These are phyloP conservation scores for Irpex rosettiformis DNA, from an alignment of 1,284 basidiomycete genomes.

Conservation along the genomic window DNA sequence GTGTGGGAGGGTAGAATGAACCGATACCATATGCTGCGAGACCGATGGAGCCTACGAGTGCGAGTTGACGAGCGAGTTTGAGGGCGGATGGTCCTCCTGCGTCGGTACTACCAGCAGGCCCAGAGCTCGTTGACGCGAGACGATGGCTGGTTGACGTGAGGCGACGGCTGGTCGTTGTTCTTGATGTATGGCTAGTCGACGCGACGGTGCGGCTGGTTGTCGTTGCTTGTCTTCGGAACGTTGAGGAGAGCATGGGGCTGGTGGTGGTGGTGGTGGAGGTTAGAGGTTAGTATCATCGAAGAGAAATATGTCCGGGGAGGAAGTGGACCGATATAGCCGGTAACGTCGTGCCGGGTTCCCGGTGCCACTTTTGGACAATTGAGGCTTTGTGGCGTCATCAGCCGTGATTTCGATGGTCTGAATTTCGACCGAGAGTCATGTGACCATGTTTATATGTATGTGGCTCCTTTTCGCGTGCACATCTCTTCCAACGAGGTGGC, in stretches of 20 bases:
- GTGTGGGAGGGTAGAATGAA: conserved; percentile 59
- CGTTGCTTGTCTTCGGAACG: neutral
- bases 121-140: neutral
- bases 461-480: too few relatives aligned
- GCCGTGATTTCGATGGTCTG: too few relatives aligned
- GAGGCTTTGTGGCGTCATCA: too few relatives aligned
- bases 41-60: conserved; percentile 20
- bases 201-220: neutral
- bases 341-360: too few relatives aligned
- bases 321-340: too few relatives aligned
- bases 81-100: neutral
- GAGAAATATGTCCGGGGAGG: too few relatives aligned
- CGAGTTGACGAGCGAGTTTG: conserved; percentile 14
- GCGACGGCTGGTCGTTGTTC: neutral
- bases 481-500: too few relatives aligned
- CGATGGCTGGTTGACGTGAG: neutral
- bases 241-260: neutral
- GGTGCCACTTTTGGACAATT: too few relatives aligned
- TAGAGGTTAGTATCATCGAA: too few relatives aligned
- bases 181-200: too few relatives aligned
- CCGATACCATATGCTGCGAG: conserved; percentile 47
- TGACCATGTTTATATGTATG: too few relatives aligned
- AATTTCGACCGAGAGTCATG: too few relatives aligned
- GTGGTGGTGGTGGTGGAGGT: neutral
- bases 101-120: neutral